A percentile compares a stretch with the other conserved stretches of the same genome.
Evolutionary conservation across 2,329 filamentous ascomycete genomes (phyloP).

Genomic region (Trichoderma koningiopsis): DNA sequence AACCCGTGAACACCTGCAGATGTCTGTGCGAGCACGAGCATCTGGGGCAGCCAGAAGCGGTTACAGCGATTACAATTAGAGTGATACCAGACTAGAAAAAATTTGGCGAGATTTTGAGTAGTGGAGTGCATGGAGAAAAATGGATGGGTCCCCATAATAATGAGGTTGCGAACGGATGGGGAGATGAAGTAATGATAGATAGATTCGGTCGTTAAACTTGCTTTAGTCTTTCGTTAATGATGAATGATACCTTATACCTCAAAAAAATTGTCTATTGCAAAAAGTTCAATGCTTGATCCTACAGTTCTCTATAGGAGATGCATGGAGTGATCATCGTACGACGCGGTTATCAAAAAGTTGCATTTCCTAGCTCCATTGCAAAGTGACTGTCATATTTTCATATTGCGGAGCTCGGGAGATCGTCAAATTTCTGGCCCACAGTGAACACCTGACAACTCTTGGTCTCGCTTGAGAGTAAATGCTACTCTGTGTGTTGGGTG

Average conservation of each 20-base stretch:
- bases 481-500: neutral
- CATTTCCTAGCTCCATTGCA: neutral
- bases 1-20: neutral
- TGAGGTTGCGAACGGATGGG: conserved; percentile 10
- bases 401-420: neutral
- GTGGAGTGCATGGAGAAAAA: neutral
- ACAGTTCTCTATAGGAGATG: neutral
- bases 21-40: conserved; percentile 4
- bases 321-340: conserved; percentile 10
- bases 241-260: conserved; percentile 18
- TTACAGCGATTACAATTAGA: neutral
- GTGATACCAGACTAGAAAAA: conserved; percentile 8
- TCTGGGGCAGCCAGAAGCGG: neutral
- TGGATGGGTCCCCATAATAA: conserved; percentile 4
- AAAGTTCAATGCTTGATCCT: neutral
- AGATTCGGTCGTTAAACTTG: conserved; percentile 16
- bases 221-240: conserved; percentile 19
- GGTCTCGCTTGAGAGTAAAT: neutral
- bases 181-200: conserved; percentile 11
- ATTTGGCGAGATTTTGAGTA: neutral
- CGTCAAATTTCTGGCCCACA: neutral
- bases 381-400: neutral
- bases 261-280: neutral
- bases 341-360: neutral
- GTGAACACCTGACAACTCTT: neutral